Evolutionary conservation across 73 alveolate species (phyloP).

Genomic region (Stentor coeruleus): DNA sequence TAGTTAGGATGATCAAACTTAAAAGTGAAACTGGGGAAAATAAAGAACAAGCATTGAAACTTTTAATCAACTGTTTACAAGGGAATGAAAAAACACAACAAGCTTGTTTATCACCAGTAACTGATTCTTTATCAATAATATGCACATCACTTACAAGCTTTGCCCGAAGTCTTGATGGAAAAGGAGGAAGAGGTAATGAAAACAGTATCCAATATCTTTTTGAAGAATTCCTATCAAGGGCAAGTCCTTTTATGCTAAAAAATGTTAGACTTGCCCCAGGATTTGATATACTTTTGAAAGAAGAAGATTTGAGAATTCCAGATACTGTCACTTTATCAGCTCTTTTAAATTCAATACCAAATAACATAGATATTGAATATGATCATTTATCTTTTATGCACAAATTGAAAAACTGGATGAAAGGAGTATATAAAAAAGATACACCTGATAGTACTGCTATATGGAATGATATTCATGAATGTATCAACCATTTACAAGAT

Average conservation of each 20-base stretch:
- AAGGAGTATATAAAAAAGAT: neutral
- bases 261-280: constrained; percentile 7
- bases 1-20: constrained; percentile 44
- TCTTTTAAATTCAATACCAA: neutral
- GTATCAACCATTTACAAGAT: neutral
- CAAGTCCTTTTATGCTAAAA: constrained; percentile 4
- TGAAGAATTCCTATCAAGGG: neutral
- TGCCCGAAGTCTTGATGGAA: neutral
- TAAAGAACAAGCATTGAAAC: constrained; percentile 41
- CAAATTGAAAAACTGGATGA: neutral
- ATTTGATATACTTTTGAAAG: neutral
- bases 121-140: constrained; percentile 46
- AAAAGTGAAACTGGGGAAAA: constrained; percentile 41
- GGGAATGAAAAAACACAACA: constrained; percentile 50
- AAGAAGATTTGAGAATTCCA: neutral
- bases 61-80: constrained; percentile 31
- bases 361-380: neutral
- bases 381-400: neutral
- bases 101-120: constrained; percentile 47
- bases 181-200: neutral
- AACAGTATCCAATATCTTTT: neutral
- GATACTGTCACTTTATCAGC: neutral
- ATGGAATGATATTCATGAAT: too few relatives aligned
- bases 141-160: neutral
- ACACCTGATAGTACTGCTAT: neutral